Evolutionary conservation across 75 land plant genomes (phyloP), one percentile per base, ranked within the genome.

Genomic region (Pinus taeda): DNA sequence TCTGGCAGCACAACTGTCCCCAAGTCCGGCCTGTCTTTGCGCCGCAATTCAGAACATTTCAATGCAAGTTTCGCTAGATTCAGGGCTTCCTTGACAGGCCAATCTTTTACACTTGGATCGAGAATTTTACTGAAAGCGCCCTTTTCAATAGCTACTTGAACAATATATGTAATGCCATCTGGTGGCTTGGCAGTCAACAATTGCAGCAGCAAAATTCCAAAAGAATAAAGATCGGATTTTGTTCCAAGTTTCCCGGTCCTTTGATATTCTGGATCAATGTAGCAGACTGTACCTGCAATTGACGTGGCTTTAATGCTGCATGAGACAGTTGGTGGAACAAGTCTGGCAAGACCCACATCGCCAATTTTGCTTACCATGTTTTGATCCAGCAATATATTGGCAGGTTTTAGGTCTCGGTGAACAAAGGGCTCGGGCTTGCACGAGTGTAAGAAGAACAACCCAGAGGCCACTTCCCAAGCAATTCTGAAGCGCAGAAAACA

Each of bases 11-110:
- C 79, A 42, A 83, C 64, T 22, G 69, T 71, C 37, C 80, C 61
- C 64, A 92, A 80, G 59, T 85, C 86, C 17, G 94, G 94, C 75
- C 94, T 78, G 58, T 92, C 89, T 37, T 62, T 77, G 6, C 84
- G 75, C 58, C 83, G 81, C 65, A 89, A 49, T 75, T 89, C 92
- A 0, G 81, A 57, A 74, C 94, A 92, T 30, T 80, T 64, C 0
- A 92, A 77, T 57, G 83, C 94, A 20, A 92, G 67, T 24, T 8
- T 2, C 15, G 90, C 90, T 64, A 92, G 56, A 53, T 87, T 89
- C 59, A 75, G 70, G 53, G 90, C 80, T 73, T 89, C 87, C 42
- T 75, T 71, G 39, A 76, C 69, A 6, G 85, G 85, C 85, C 85
- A 84, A 57, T 76, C 85, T 12, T 33, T 59, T 4, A 79, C 70